Evolutionary conservation across 495 filamentous ascomycete genomes (phyloP).

Genomic region (Aspergillus incahuasiensis): DNA sequence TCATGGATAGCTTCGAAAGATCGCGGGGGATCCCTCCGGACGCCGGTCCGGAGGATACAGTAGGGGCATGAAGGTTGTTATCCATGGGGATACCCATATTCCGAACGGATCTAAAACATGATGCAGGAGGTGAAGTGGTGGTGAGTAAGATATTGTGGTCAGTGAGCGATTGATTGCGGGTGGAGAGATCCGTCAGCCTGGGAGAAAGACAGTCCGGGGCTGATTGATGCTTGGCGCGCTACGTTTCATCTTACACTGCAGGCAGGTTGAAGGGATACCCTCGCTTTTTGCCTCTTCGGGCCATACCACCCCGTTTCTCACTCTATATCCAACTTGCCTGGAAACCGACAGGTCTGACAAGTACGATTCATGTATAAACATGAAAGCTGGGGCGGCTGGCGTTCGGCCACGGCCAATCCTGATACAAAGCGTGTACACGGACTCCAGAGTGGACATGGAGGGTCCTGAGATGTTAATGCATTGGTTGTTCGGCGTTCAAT

Average conservation of each 20-base stretch:
- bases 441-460: not conserved
- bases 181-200: not conserved
- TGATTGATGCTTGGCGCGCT: slow-evolving; percentile 9
- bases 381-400: not conserved
- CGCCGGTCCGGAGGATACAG: slow-evolving; percentile 67
- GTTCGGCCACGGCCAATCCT: not conserved
- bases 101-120: slow-evolving; percentile 16
- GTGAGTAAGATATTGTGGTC: not conserved
- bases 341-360: not conserved
- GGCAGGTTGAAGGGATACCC: not conserved
- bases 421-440: not conserved
- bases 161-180: slow-evolving; percentile 11
- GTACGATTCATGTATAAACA: not conserved
- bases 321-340: not conserved
- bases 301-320: not conserved
- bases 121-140: slow-evolving; percentile 1
- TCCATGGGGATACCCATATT: slow-evolving; percentile 54
- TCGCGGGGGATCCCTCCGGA: slow-evolving; percentile 51
- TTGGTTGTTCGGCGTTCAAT: slow-evolving; percentile 1
- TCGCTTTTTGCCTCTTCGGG: not conserved
- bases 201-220: not conserved
- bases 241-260: not conserved
- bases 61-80: slow-evolving; percentile 67
- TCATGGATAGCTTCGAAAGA: slow-evolving; percentile 55
- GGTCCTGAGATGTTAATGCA: not conserved